Evolutionary conservation across 2,329 filamentous ascomycete genomes (phyloP).

Genomic region (Scedosporium aurantiacum): DNA sequence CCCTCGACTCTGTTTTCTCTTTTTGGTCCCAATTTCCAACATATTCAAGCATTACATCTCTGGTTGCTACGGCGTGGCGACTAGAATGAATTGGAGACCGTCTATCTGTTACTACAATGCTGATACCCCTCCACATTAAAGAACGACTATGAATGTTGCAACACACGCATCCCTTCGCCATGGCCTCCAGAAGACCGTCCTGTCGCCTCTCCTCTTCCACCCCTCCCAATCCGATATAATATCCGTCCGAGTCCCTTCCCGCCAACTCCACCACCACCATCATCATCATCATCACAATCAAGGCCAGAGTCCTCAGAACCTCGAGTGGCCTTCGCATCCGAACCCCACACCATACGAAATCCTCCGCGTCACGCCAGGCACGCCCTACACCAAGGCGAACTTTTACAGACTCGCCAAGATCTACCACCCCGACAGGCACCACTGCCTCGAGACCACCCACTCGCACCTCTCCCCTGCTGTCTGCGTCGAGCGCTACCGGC

Average conservation of each 20-base stretch:
- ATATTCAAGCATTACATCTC: no score
- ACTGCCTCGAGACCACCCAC: conserved; percentile 11
- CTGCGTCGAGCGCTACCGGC: conserved; percentile 74
- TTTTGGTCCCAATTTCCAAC: no score
- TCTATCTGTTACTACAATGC: background rate
- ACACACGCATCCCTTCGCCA: background rate
- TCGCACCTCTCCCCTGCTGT: background rate
- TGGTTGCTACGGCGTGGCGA: background rate
- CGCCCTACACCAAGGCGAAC: conserved; percentile 67
- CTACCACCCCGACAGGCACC: conserved; percentile 71
- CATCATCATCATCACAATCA: background rate
- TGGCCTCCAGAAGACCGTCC: background rate
- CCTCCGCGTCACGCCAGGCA: conserved; percentile 42
- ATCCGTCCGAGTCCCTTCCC: background rate
- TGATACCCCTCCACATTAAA: background rate
- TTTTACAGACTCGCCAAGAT: conserved; percentile 92
- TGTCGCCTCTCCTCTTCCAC: background rate
- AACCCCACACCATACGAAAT: conserved; percentile 84
- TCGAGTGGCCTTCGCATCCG: conserved; percentile 33
- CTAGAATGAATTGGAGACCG: background rate
- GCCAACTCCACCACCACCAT: background rate
- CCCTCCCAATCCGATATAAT: background rate
- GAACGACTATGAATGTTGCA: background rate
- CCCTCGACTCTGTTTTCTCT: background rate
- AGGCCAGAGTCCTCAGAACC: background rate